Evolutionary conservation across 2,329 filamentous ascomycete species (phyloP).

Genomic region (Pseudocercospora ulei): DNA sequence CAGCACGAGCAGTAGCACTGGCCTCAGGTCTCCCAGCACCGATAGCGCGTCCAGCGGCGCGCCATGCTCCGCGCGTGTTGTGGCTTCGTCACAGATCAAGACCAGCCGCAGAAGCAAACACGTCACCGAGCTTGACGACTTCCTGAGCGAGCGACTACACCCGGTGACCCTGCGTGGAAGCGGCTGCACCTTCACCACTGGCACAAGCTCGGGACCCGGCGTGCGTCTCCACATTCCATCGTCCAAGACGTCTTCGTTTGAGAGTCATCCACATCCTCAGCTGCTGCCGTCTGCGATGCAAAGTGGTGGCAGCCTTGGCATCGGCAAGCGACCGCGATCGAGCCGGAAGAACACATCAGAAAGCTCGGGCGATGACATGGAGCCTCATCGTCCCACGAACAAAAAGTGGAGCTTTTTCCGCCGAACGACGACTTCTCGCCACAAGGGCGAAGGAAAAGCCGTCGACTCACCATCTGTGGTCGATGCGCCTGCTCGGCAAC

Average conservation of each 20-base stretch:
- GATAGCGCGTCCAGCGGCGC: conserved; percentile 36
- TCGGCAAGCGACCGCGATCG: conserved; percentile 14
- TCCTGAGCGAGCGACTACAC: conserved; percentile 39
- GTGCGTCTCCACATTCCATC: conserved; percentile 13
- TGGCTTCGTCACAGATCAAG: conserved; percentile 32
- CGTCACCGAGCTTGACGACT: conserved; percentile 40
- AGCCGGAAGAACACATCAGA: conserved; percentile 20
- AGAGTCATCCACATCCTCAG: conserved; percentile 22
- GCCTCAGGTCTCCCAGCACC: conserved; percentile 41
- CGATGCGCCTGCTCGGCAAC: conserved; percentile 13
- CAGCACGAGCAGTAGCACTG: conserved; percentile 46
- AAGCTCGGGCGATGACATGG: conserved; percentile 25
- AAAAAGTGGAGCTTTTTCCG: conserved; percentile 54
- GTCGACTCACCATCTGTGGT: conserved; percentile 19
- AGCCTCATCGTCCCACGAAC: conserved; percentile 19
- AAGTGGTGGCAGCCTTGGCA: conserved; percentile 10
- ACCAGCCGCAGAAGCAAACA: conserved; percentile 36
- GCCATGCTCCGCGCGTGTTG: conserved; percentile 29
- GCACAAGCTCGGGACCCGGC: conserved; percentile 18
- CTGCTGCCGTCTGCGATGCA: conserved; percentile 30
- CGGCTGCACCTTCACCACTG: conserved; percentile 33
- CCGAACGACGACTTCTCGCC: conserved; percentile 37
- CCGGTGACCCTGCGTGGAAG: conserved; percentile 41
- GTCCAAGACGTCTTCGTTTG: conserved; percentile 22
- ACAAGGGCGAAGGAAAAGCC: conserved; percentile 27